Evolutionary conservation across 257 asterid species (phyloP), one percentile per base, ranked within the genome.

Genomic region (Hygrophila difformis): DNA sequence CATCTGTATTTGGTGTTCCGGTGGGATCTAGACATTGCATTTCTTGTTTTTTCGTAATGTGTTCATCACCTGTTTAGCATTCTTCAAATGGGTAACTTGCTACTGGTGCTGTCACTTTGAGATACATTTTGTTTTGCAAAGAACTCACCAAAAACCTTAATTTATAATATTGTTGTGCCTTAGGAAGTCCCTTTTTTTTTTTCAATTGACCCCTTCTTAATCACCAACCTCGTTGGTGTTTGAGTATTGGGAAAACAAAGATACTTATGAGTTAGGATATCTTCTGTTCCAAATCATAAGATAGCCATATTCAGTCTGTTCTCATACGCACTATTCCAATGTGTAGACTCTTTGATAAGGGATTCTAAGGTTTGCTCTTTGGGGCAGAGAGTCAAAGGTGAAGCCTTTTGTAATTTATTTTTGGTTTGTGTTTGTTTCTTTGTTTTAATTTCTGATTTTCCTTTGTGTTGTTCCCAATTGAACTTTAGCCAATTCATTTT

Each of bases 331-430:
- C n/a, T n/a, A n/a, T n/a, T n/a, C n/a, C n/a, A n/a, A n/a, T n/a
- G n/a, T n/a, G n/a, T n/a, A n/a, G n/a, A n/a, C n/a, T n/a, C n/a
- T n/a, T n/a, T n/a, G n/a, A n/a, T n/a, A n/a, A n/a, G n/a, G n/a
- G n/a, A n/a, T n/a, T n/a, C n/a, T n/a, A n/a, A n/a, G n/a, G n/a
- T n/a, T n/a, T n/a, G n/a, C n/a, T n/a, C n/a, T n/a, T 31, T 23
- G 17, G 54, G 41, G 18, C 12, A 29, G 28, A 18, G 17, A 17
- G 18, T 26, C 41, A 48, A 15, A 33, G 40, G 54, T 48, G 41
- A 29, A 37, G 14, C 16, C 0, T 48, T 14, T 17, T 7, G 54
- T 48, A 24, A 29, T 26, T 11, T 6, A 1, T 48, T 14, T 17
- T 10, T 48, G 1, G 26, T 12, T 28, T 29, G 34, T 8, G 21